Evolutionary conservation across 164 flowering plant genomes (phyloP).

Genomic region (Umbellularia californica): DNA sequence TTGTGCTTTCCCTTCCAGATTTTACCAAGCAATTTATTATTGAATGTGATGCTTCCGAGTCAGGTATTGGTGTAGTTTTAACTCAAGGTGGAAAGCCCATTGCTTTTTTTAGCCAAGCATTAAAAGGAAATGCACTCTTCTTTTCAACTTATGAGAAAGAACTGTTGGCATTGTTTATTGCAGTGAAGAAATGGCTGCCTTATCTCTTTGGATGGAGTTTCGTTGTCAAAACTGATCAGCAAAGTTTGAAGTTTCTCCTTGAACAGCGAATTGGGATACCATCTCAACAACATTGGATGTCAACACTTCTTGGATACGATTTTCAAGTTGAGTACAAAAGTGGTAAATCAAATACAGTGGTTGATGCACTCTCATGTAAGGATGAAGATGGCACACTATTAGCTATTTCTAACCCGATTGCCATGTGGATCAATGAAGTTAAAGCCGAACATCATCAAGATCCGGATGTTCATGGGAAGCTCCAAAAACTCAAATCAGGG

Average conservation of each 20-base stretch:
- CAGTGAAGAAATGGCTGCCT: slow-evolving; percentile 6
- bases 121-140: background rate
- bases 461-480: background rate
- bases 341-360: background rate
- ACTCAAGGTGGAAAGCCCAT: background rate
- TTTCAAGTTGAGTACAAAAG: background rate
- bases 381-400: background rate
- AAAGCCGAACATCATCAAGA: background rate
- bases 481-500: background rate
- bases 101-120: slow-evolving; percentile 1
- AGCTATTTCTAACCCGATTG: background rate
- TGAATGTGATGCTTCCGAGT: slow-evolving; percentile 6
- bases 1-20: slow-evolving; percentile 2
- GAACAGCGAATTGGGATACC: background rate
- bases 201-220: slow-evolving; percentile 1
- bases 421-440: background rate
- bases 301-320: background rate
- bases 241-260: slow-evolving; percentile 1
- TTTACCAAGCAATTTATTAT: background rate
- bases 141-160: background rate
- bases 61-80: background rate
- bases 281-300: background rate
- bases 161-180: background rate
- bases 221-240: background rate
- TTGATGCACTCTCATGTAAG: background rate